phyloP scores from a whole-genome alignment of 495 filamentous ascomycete genomes.

The Xylaria grammica region DNA sequence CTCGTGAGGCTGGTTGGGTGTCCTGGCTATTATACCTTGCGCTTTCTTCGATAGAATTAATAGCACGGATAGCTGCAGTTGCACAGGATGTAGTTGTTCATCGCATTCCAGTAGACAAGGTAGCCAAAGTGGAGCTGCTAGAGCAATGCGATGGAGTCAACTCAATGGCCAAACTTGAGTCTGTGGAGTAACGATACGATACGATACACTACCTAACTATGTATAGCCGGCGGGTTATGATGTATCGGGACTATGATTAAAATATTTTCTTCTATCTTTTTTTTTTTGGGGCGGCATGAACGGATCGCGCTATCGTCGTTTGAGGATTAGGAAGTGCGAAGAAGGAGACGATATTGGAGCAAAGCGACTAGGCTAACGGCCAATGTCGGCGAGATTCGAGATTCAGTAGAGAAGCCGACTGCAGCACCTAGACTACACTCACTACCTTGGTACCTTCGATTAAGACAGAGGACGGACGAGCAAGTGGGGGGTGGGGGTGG shows the following conservation, averaged over 20 bases:
- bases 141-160: not conserved
- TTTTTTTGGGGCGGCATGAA: too few relatives aligned
- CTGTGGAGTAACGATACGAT: not conserved
- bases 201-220: too few relatives aligned
- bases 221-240: not conserved
- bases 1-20: not conserved
- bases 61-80: constrained; percentile 8
- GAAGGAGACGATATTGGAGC: constrained; percentile 12
- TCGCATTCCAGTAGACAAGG: constrained; percentile 6
- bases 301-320: constrained; percentile 10
- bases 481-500: constrained; percentile 17
- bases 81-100: constrained; percentile 2
- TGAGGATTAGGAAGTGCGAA: not conserved
- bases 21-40: too few relatives aligned
- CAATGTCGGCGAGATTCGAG: constrained; percentile 12
- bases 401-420: constrained; percentile 6
- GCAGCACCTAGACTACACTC: too few relatives aligned
- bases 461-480: not conserved
- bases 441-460: too few relatives aligned
- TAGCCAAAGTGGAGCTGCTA: constrained; percentile 12
- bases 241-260: not conserved
- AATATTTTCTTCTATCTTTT: not conserved
- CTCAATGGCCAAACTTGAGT: not conserved
- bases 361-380: constrained; percentile 15
- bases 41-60: not conserved